Percentiles rank a stretch among this genome's conserved stretches.
Conservation (phyloP, 805 yeast species). For the Candida rishiriensis region DNA sequence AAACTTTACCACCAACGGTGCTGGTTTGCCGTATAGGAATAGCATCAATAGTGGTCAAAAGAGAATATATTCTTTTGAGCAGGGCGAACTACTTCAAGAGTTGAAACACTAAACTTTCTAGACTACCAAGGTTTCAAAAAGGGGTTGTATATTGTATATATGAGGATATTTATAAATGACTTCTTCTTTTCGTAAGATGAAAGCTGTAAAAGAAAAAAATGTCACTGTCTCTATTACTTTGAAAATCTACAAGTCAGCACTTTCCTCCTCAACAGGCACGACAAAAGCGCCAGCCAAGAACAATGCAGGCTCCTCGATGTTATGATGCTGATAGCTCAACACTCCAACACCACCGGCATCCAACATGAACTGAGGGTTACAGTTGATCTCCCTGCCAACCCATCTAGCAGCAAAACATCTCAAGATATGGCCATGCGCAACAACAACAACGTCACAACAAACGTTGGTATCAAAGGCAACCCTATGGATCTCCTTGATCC, state of each 20-base stretch:
- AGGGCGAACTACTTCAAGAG: conserved; percentile 44
- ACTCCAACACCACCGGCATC: conserved; percentile 97
- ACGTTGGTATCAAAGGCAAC: conserved; percentile 45
- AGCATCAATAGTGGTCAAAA: conserved; percentile 5
- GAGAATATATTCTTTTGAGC: conserved; percentile 48
- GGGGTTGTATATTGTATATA: neutral
- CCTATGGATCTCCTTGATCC: conserved; percentile 58
- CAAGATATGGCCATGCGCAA: conserved; percentile 92
- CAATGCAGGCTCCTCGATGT: conserved; percentile 81
- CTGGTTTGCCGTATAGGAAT: too few relatives aligned
- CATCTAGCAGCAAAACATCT: conserved; percentile 89
- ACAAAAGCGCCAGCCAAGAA: conserved; percentile 78
- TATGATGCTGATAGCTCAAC: conserved; percentile 81
- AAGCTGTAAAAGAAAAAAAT: too few relatives aligned
- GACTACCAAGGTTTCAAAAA: conserved; percentile 1
- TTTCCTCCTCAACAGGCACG: conserved; percentile 62
- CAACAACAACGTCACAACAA: conserved; percentile 70
- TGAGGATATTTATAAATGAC: too few relatives aligned
- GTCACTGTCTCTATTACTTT: too few relatives aligned
- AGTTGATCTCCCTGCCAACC: conserved; percentile 55
- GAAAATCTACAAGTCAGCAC: conserved; percentile 21
- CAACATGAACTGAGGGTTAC: conserved; percentile 75
- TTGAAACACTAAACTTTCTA: conserved; percentile 22
- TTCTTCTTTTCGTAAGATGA: too few relatives aligned
- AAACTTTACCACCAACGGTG: conserved; percentile 10